Evolutionary conservation across 257 asterid species (phyloP), one percentile per base, ranked within the genome.

Genomic region (Solanum paucissectum): DNA sequence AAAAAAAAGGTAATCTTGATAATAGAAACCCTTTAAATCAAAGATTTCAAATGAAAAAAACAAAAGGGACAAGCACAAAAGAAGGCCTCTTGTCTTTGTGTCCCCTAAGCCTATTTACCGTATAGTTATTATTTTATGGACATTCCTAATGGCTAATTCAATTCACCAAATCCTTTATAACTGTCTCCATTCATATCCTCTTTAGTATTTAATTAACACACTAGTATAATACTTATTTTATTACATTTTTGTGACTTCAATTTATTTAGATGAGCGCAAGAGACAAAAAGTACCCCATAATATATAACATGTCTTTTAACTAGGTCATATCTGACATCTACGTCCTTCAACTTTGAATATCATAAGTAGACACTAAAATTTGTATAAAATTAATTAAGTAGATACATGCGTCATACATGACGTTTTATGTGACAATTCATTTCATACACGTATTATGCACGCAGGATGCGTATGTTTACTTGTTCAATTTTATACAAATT

Each of bases 81-180:
- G 83, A 85, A 82, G 89, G 71, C 66, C 44, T 85, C 86, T 42
- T 83, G 88, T 87, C 85, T 87, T 27, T 83, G 5, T 87, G 93
- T 90, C 89, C 69, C 92, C 91, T 71, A 12, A 52, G 83, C 90
- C 37, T 46, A 82, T 84, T 88, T 64, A 88, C 88, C 88, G 29
- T 71, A 20, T 49, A 34, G 81, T 68, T 87, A 16, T 52, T 52
- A 75, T 58, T 72, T 62, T 89, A 86, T 83, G 83, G 84, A 85
- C 73, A 71, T 25, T 79, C 25, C 89, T 62, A 87, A 29, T 68
- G 36, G 14, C 37, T 68, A 68, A 71, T 66, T 74, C 36, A 46
- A 83, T 84, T 85, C 83, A 75, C 85, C 64, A 87, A 66, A 25
- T 86, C 81, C 83, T 62, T 29, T 29, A 29, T 71, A 7, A 9